Conservation (phyloP, 2,329 filamentous ascomycete species). For the Aureobasidium mangrovei region DNA sequence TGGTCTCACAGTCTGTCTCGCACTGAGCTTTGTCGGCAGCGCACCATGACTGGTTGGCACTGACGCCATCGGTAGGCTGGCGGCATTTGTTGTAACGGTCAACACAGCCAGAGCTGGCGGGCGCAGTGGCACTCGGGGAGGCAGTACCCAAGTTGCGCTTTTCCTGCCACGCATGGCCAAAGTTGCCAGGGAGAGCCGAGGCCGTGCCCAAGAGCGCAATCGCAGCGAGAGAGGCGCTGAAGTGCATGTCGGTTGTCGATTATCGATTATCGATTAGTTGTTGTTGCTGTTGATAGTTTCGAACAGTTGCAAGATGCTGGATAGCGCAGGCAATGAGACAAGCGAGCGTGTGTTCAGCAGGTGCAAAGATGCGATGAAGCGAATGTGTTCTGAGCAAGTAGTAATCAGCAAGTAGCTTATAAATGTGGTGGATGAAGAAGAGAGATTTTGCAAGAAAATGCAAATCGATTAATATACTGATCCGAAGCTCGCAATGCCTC, state of each 20-base stretch:
- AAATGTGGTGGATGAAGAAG: not conserved
- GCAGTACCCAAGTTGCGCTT: not conserved
- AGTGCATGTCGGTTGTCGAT: constrained; percentile 9
- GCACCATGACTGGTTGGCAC: no score
- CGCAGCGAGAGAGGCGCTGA: constrained; percentile 1
- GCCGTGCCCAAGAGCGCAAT: constrained; percentile 6
- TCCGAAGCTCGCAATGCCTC: not conserved
- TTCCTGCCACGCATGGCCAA: not conserved
- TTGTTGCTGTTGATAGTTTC: not conserved
- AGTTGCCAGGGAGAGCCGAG: constrained; percentile 9
- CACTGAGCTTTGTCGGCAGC: not conserved
- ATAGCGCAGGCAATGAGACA: not conserved
- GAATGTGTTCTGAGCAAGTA: not conserved
- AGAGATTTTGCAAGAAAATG: not conserved
- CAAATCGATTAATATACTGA: constrained; percentile 8
- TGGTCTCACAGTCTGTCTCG: constrained; percentile 2
- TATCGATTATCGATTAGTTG: not conserved
- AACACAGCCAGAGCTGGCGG: no score
- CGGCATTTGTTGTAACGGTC: no score
- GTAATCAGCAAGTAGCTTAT: not conserved
- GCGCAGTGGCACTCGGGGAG: no score
- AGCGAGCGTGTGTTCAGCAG: not conserved
- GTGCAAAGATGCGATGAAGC: not conserved
- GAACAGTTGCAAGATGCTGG: not conserved
- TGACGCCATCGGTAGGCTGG: no score